Evolutionary conservation across 345 rosid species (phyloP).

Genomic region (Euphorbia pulcherrima): DNA sequence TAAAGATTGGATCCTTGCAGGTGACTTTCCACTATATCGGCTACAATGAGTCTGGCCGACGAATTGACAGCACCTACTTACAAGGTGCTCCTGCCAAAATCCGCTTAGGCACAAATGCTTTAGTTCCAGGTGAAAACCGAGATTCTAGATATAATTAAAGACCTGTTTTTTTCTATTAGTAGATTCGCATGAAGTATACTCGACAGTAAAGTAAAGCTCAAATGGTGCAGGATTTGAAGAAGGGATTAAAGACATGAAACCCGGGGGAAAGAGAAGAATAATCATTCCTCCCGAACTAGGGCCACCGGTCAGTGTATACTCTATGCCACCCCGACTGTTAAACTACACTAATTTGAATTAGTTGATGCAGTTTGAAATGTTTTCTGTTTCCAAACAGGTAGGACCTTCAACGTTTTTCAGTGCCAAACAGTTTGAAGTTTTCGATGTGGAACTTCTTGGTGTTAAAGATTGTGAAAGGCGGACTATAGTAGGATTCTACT

Average conservation of each 20-base stretch:
- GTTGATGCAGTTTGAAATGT: too few relatives aligned
- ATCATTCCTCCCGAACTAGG: slow-evolving; percentile 97
- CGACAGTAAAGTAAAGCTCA: not conserved
- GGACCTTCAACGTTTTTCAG: slow-evolving; percentile 98
- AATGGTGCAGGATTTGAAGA: slow-evolving; percentile 73
- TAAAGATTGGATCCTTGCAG: slow-evolving; percentile 37
- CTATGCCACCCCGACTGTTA: too few relatives aligned
- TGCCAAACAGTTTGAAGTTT: slow-evolving; percentile 88
- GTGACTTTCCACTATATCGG: slow-evolving; percentile 82
- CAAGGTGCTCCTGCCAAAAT: slow-evolving; percentile 87
- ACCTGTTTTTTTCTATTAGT: not conserved
- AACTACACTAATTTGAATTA: not conserved
- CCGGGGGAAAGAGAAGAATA: slow-evolving; percentile 88
- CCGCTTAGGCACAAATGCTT: slow-evolving; percentile 79
- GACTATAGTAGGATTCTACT: slow-evolving; percentile 89
- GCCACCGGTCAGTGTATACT: slow-evolving; percentile 71
- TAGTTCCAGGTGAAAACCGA: slow-evolving; percentile 69
- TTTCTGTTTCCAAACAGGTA: slow-evolving; percentile 42
- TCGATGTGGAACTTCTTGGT: slow-evolving; percentile 75
- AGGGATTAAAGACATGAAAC: slow-evolving; percentile 85
- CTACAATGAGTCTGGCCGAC: slow-evolving; percentile 84
- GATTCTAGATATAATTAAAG: not conserved
- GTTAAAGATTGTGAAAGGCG: slow-evolving; percentile 74
- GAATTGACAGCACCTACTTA: slow-evolving; percentile 85
- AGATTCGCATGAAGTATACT: not conserved